These are phyloP conservation scores for Kurtzmaniella quercitrusa DNA, from an alignment of 1,139 yeast genomes.

Conservation along the genomic window DNA sequence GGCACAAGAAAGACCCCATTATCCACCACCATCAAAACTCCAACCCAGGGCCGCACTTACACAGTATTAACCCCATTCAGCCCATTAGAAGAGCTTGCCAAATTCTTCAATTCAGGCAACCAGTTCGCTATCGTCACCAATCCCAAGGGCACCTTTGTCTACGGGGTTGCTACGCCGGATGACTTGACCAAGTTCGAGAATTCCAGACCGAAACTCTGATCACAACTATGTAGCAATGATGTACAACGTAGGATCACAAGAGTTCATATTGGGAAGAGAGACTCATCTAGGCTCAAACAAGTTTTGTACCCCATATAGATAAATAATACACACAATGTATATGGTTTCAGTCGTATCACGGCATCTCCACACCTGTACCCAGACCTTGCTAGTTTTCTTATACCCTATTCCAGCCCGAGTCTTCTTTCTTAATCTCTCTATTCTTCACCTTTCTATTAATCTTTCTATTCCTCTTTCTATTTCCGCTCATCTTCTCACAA, in stretches of 20 bases:
- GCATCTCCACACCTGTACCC: no score
- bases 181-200: slow-evolving; percentile 51
- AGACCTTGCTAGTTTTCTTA: no score
- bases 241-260: no score
- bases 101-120: slow-evolving; percentile 46
- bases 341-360: no score
- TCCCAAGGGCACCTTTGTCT: slow-evolving; percentile 49
- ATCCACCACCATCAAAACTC: slow-evolving; percentile 23
- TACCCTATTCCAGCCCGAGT: no score
- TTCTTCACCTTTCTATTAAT: background rate
- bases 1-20: slow-evolving; percentile 9
- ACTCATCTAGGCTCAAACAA: no score
- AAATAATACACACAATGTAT: no score
- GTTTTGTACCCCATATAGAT: no score
- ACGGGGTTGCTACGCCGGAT: slow-evolving; percentile 64
- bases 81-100: slow-evolving; percentile 53
- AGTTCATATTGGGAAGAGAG: no score
- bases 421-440: no score
- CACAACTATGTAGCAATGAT: no score
- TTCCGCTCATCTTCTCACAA: background rate
- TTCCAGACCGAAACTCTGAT: slow-evolving; percentile 44
- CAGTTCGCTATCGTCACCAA: slow-evolving; percentile 60
- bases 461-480: background rate
- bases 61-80: slow-evolving; percentile 52
- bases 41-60: slow-evolving; percentile 30